Percentiles rank a stretch among this genome's conserved stretches.
phyloP scores from a whole-genome alignment of 345 rosid species.

The Noccaea bulbosa region DNA sequence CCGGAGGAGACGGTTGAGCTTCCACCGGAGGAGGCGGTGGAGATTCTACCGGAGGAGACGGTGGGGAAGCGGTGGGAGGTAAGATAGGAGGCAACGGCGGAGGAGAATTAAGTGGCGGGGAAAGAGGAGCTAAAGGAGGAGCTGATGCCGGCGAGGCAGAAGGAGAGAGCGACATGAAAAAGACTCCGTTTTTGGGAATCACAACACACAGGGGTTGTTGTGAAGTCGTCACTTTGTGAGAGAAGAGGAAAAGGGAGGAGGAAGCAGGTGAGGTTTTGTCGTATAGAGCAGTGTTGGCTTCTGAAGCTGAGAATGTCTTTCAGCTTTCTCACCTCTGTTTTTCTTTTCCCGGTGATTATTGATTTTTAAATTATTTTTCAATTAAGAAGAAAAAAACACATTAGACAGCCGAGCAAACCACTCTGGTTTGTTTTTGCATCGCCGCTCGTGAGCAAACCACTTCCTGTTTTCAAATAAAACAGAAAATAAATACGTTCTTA shows the following conservation, averaged over 20 bases:
- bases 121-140: constrained; percentile 19
- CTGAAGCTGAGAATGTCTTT: constrained; percentile 34
- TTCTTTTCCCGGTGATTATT: constrained; percentile 9
- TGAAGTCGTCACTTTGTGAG: background rate
- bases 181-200: background rate
- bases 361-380: background rate
- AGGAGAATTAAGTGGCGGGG: constrained; percentile 32
- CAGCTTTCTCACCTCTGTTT: constrained; percentile 7
- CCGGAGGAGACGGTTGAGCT: constrained; percentile 12
- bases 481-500: background rate
- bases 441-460: constrained; percentile 33
- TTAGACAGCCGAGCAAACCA: constrained; percentile 35
- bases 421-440: constrained; percentile 16
- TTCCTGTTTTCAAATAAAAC: constrained; percentile 11
- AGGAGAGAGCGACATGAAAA: constrained; percentile 41
- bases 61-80: constrained; percentile 29
- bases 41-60: background rate
- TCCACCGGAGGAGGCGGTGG: constrained; percentile 5
- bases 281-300: constrained; percentile 39
- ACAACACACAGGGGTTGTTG: background rate
- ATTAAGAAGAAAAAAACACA: background rate
- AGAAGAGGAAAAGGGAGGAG: constrained; percentile 16
- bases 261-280: constrained; percentile 44
- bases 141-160: constrained; percentile 34
- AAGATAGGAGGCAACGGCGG: constrained; percentile 14